Evolutionary conservation across 2,329 filamentous ascomycete genomes (phyloP).

Genomic region (Neobulgaria alba): DNA sequence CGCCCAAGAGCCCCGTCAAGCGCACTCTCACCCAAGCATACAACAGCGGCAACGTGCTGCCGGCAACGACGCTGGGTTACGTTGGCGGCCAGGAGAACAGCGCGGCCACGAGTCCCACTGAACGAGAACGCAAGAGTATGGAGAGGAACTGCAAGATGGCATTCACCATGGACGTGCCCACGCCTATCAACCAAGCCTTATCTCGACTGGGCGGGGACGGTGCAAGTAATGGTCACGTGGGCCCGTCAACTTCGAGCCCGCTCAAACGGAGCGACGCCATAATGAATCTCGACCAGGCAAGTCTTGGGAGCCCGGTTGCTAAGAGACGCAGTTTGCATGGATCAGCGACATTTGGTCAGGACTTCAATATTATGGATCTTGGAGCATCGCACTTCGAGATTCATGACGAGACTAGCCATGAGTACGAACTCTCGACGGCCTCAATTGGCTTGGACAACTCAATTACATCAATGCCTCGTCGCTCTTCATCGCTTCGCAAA

Average conservation of each 20-base stretch:
- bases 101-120: conserved; percentile 30
- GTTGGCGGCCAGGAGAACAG: conserved; percentile 36
- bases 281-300: conserved; percentile 76
- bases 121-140: conserved; percentile 33
- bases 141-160: conserved; percentile 43
- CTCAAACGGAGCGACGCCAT: conserved; percentile 86
- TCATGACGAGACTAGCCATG: conserved; percentile 40
- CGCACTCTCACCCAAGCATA: conserved; percentile 59
- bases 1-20: conserved; percentile 74
- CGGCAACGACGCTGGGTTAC: conserved; percentile 12
- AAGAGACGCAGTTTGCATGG: conserved; percentile 86
- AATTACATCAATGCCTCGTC: conserved; percentile 49
- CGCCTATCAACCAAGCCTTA: conserved; percentile 40
- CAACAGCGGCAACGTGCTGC: conserved; percentile 61
- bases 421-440: conserved; percentile 44
- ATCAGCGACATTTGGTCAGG: conserved; percentile 49
- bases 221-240: conserved; percentile 33
- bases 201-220: conserved; percentile 42
- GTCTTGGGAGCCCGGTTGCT: conserved; percentile 74
- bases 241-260: conserved; percentile 63
- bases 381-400: conserved; percentile 40
- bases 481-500: conserved; percentile 70
- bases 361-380: conserved; percentile 71
- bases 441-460: conserved; percentile 20
- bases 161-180: conserved; percentile 42